phyloP scores from a whole-genome alignment of 331 rosid genomes.

The Acacia concinna region DNA sequence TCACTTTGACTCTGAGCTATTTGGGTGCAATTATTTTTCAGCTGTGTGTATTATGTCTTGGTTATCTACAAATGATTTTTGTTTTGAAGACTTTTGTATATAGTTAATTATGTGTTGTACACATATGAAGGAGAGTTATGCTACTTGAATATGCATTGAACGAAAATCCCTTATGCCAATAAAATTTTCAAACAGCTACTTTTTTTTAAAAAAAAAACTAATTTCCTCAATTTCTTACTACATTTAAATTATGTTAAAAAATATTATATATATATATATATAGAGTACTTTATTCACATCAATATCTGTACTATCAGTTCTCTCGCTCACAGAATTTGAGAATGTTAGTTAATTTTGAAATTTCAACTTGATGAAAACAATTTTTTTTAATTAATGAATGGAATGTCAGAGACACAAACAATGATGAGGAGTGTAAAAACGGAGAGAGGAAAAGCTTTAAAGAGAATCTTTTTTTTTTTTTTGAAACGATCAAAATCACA shows the following conservation, averaged over 20 bases:
- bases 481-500: conserved; percentile 32
- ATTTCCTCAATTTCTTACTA: background rate
- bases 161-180: background rate
- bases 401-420: background rate
- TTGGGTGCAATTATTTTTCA: background rate
- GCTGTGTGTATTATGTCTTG: background rate
- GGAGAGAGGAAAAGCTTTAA: conserved; percentile 31
- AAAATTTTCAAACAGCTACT: background rate
- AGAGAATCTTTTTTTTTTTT: conserved; percentile 37
- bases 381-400: background rate
- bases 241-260: background rate
- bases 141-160: too few species aligned
- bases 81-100: too few species aligned
- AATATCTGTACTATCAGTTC: background rate
- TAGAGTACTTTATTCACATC: background rate
- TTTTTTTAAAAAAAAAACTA: too few species aligned
- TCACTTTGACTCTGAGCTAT: too few species aligned
- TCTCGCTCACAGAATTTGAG: background rate
- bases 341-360: background rate
- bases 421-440: conserved; percentile 37
- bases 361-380: background rate
- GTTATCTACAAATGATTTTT: background rate
- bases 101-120: too few species aligned
- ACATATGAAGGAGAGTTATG: background rate
- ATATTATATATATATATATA: background rate